Conservation (phyloP, 495 filamentous ascomycete genomes). For the Extremus antarcticus region DNA sequence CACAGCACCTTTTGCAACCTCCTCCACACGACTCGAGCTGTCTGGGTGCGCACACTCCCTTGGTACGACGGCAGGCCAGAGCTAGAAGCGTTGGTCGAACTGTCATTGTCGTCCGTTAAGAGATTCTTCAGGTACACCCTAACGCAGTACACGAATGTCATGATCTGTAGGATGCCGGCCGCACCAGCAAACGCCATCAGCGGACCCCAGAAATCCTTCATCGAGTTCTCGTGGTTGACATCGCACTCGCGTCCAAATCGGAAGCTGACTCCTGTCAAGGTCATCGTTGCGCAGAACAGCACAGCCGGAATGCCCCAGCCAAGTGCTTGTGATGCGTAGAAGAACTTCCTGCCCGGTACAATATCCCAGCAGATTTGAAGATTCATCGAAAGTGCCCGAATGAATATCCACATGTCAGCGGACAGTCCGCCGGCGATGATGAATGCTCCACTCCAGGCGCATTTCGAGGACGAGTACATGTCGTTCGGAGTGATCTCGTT, state of each 20-base stretch:
- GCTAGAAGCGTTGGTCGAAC: constrained; percentile 47
- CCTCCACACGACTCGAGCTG: constrained; percentile 77
- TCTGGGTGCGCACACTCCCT: constrained; percentile 68
- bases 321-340: constrained; percentile 67
- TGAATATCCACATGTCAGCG: constrained; percentile 77
- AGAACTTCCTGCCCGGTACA: constrained; percentile 77
- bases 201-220: constrained; percentile 84
- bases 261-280: constrained; percentile 86
- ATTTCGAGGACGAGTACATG: constrained; percentile 71
- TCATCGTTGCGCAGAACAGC: constrained; percentile 60
- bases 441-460: constrained; percentile 80
- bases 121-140: constrained; percentile 82
- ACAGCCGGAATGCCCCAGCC: constrained; percentile 77
- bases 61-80: constrained; percentile 69
- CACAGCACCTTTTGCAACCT: constrained; percentile 76
- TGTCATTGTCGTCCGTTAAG: constrained; percentile 45
- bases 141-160: constrained; percentile 79
- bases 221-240: constrained; percentile 72
- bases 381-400: constrained; percentile 83
- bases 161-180: constrained; percentile 65
- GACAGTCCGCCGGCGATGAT: constrained; percentile 75
- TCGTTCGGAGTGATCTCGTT: constrained; percentile 88
- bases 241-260: constrained; percentile 86
- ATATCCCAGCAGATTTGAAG: constrained; percentile 97
- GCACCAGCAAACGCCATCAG: constrained; percentile 66